Evolutionary conservation across 2,329 filamentous ascomycete genomes (phyloP), one percentile per base, ranked within the genome.

Genomic region (Fusarium succisae): DNA sequence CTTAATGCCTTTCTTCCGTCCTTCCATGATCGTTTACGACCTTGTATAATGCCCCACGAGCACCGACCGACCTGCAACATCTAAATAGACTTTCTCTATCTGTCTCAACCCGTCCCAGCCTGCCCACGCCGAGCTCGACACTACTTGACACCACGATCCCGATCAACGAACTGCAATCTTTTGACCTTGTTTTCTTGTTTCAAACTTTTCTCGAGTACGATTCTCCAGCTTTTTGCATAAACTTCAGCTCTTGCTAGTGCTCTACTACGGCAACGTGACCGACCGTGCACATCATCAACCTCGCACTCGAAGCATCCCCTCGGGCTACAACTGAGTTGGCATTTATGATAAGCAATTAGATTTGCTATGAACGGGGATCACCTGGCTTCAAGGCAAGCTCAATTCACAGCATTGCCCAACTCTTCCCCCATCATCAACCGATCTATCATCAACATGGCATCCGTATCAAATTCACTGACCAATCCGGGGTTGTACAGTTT

Each of bases 301-400:
- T 75, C 62, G 55, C 62, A 69, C 63, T 74, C 69, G 45, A 67
- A 59, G 69, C 62, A 58, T 67, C 28, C 28, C 60, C 69, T 50
- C 50, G 47, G 58, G 60, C 69, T 76, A 63, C 55, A 58, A 63
- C 44, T 58, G 47, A 72, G 66, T 66, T 76, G 69, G 73, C 66
- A 67, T 78, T 70, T 70, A 76, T 78, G 76, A 79, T 69, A 77
- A 69, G 47, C 63, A 54, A 66, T 67, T 65, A 69, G 76, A 82
- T 79, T 76, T 90, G 89, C 87, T 91, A 91, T 91, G 90, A 91
- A 85, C 86, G 87, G 87, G 83, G 87, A 90, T 83, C 86, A 86
- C 83, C 83, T 83, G 80, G 82, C 83, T 83, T 84, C 85, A 81
- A 90, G 88, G 89, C 84, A 86, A 82, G 82, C 69, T 70, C 76